Conservation (phyloP, 495 filamentous ascomycete genomes). For the Aspergillus sparsus region DNA sequence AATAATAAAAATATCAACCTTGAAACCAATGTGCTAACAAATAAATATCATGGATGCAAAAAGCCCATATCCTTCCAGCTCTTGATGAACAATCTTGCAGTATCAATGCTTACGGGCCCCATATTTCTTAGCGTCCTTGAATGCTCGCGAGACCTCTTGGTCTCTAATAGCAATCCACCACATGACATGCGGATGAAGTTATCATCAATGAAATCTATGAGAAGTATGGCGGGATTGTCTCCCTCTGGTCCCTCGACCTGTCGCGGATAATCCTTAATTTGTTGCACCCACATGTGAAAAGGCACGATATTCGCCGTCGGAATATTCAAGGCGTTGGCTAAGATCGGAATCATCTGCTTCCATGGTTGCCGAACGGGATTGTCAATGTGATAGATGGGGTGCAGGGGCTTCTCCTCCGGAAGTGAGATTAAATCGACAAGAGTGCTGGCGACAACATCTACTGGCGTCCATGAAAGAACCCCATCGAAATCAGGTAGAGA, state of each 20-base stretch:
- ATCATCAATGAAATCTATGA: slow-evolving; percentile 52
- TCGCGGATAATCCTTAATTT: slow-evolving; percentile 35
- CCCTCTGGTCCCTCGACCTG: slow-evolving; percentile 17
- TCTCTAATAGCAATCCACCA: slow-evolving; percentile 51
- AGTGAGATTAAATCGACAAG: slow-evolving; percentile 46
- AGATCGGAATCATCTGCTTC: slow-evolving; percentile 38
- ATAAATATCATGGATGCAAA: background rate
- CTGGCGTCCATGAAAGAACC: slow-evolving; percentile 47
- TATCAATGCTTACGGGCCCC: slow-evolving; percentile 42
- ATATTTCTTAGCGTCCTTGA: slow-evolving; percentile 37
- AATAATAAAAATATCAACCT: background rate
- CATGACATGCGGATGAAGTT: slow-evolving; percentile 55
- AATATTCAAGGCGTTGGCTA: slow-evolving; percentile 46
- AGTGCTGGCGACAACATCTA: slow-evolving; percentile 44
- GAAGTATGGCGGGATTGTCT: slow-evolving; percentile 49
- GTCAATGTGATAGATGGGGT: slow-evolving; percentile 57
- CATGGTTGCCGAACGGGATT: slow-evolving; percentile 55
- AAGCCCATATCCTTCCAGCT: slow-evolving; percentile 37
- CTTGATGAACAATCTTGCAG: slow-evolving; percentile 41
- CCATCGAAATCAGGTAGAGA: slow-evolving; percentile 46
- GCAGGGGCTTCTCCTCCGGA: slow-evolving; percentile 30
- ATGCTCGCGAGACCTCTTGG: slow-evolving; percentile 41
- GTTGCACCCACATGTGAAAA: slow-evolving; percentile 48
- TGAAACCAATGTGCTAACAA: background rate
- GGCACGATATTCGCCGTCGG: slow-evolving; percentile 37